Conservation (phyloP, 805 yeast genomes). For the Candida dendrica region DNA sequence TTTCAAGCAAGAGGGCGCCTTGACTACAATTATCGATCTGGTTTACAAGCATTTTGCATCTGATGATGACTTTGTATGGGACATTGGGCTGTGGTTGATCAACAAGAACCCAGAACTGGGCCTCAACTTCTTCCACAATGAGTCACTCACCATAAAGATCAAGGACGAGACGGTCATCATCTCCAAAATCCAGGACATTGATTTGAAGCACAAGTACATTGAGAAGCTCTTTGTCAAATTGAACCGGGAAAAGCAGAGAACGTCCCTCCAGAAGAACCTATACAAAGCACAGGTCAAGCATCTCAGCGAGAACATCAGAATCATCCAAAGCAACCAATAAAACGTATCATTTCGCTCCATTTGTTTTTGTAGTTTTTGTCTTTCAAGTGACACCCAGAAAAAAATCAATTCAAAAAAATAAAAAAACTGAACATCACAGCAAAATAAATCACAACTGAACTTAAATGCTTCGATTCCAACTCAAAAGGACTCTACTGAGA, state of each 20-base stretch:
- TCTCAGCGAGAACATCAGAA: not conserved
- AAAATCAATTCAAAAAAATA: too few relatives aligned
- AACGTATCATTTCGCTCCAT: too few relatives aligned
- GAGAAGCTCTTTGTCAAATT: conserved; percentile 15
- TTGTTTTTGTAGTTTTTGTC: too few relatives aligned
- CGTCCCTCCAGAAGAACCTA: conserved; percentile 8
- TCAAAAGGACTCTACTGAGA: too few relatives aligned
- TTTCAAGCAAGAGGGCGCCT: conserved; percentile 1
- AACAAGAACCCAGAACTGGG: conserved; percentile 14
- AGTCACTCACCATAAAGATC: conserved; percentile 4
- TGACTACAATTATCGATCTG: conserved; percentile 3
- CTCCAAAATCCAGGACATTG: conserved; percentile 12
- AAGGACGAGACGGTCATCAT: conserved; percentile 11
- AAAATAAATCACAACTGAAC: too few relatives aligned
- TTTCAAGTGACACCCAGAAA: not conserved
- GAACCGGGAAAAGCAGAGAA: conserved; percentile 10
- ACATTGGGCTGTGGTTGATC: conserved; percentile 15
- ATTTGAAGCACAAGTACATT: conserved; percentile 11
- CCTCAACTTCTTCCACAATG: conserved; percentile 13
- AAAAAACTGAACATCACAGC: too few relatives aligned
- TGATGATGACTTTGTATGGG: conserved; percentile 8
- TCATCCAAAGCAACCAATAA: not conserved
- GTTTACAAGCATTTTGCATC: conserved; percentile 7
- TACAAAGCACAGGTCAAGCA: conserved; percentile 3
- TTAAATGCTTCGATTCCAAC: too few relatives aligned